phyloP scores from a whole-genome alignment of 2,329 filamentous ascomycete genomes.

The Xylaria hypoxylon region DNA sequence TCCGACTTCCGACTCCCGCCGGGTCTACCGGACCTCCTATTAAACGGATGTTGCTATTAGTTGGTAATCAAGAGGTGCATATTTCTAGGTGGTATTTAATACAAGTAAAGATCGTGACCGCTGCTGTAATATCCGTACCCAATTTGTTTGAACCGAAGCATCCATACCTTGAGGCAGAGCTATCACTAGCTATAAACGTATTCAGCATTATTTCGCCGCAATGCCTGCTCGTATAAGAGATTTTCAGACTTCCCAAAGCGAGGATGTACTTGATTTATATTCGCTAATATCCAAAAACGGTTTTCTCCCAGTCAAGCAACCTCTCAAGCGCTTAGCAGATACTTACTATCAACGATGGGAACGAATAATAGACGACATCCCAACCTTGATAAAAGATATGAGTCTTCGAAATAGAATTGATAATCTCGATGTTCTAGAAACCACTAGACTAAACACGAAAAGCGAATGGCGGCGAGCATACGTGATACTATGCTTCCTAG shows the following conservation, averaged over 20 bases:
- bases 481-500: conserved; percentile 73
- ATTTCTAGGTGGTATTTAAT: neutral
- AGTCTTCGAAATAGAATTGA: conserved; percentile 69
- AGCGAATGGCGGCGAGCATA: conserved; percentile 78
- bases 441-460: conserved; percentile 65
- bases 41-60: neutral
- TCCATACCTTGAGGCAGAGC: too few species aligned
- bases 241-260: neutral
- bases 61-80: neutral
- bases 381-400: conserved; percentile 70
- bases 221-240: conserved; percentile 31
- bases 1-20: conserved; percentile 15
- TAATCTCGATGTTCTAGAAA: conserved; percentile 68
- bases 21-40: neutral
- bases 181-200: neutral
- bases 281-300: conserved; percentile 67
- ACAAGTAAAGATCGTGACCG: neutral
- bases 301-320: conserved; percentile 72
- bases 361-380: conserved; percentile 69
- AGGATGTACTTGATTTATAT: conserved; percentile 54
- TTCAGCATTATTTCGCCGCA: neutral
- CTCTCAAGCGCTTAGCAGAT: conserved; percentile 68
- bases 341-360: conserved; percentile 77
- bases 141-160: neutral
- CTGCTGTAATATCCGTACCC: neutral